phyloP scores from a whole-genome alignment of 345 rosid genomes.

The Eucalyptus lansdowneana region DNA sequence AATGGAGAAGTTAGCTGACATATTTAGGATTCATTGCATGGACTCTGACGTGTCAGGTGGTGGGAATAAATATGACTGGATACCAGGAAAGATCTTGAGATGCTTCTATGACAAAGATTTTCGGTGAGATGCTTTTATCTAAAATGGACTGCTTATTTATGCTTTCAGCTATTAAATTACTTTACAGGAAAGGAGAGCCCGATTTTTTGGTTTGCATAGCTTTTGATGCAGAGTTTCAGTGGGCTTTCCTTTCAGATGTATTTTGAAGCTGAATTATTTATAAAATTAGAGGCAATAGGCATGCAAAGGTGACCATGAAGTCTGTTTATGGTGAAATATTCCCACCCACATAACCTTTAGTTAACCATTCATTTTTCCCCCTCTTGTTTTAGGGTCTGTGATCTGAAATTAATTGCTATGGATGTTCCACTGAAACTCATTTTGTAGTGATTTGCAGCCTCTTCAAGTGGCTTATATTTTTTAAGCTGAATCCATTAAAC shows the following conservation, averaged over 20 bases:
- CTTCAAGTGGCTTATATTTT: background rate
- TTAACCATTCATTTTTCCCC: background rate
- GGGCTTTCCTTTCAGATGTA: background rate
- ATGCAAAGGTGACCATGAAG: background rate
- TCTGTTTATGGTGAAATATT: background rate
- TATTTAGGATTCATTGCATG: constrained; percentile 54
- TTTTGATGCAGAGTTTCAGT: background rate
- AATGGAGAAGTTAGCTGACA: constrained; percentile 81
- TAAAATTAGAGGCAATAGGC: background rate
- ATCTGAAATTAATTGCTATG: background rate
- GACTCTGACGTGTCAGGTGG: constrained; percentile 31
- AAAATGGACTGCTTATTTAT: background rate
- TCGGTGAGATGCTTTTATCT: constrained; percentile 27
- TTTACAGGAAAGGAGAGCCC: background rate
- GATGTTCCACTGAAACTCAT: background rate
- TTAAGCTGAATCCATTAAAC: background rate
- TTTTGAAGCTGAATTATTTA: background rate
- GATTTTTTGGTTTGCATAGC: background rate
- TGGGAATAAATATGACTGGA: constrained; percentile 67
- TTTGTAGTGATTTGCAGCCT: background rate
- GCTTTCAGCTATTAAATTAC: background rate
- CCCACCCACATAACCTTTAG: background rate
- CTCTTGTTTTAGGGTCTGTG: background rate
- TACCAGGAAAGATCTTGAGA: constrained; percentile 91
- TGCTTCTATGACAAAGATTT: constrained; percentile 95